Evolutionary conservation across 352 stramenopile genomes (phyloP).

Genomic region (Globisporangium acanthophoron): DNA sequence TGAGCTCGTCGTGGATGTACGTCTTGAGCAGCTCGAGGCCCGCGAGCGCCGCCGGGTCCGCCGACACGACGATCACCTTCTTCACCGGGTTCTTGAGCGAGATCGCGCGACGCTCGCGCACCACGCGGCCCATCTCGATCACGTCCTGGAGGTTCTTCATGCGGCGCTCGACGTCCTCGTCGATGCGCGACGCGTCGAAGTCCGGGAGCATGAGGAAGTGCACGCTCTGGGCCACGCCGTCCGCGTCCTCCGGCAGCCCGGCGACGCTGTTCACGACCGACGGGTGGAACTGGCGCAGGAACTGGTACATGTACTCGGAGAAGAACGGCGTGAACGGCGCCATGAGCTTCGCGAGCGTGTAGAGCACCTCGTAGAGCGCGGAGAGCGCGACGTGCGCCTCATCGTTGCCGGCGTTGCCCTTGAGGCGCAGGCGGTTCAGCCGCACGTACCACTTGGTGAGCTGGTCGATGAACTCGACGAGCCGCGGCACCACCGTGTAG

Average conservation of each 20-base stretch:
- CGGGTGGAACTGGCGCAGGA: slow-evolving; percentile 95
- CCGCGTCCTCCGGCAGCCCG: slow-evolving; percentile 77
- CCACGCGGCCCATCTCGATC: slow-evolving; percentile 95
- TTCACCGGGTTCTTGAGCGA: slow-evolving; percentile 97
- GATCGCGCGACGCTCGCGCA: slow-evolving; percentile 96
- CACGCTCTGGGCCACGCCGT: slow-evolving; percentile 91
- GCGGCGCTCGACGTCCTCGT: slow-evolving; percentile 89
- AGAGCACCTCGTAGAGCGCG: slow-evolving; percentile 98
- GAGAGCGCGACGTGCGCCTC: slow-evolving; percentile 83
- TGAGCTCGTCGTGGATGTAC: slow-evolving; percentile 98
- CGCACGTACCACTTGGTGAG: slow-evolving; percentile 99
- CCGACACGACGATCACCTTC: slow-evolving; percentile 94
- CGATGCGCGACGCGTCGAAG: slow-evolving; percentile 91
- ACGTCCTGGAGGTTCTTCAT: slow-evolving; percentile 96
- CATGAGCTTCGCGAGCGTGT: slow-evolving; percentile 95
- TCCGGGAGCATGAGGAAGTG: slow-evolving; percentile 95
- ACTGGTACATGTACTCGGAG: slow-evolving; percentile 99
- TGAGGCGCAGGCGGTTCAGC: slow-evolving; percentile 97
- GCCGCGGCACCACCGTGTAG: slow-evolving; percentile 98
- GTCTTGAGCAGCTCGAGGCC: slow-evolving; percentile 76
- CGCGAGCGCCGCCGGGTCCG: slow-evolving; percentile 71
- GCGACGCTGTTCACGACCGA: slow-evolving; percentile 56
- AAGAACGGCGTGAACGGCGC: slow-evolving; percentile 99
- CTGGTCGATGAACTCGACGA: slow-evolving; percentile 98
- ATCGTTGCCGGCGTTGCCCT: slow-evolving; percentile 90